Evolutionary conservation across 108 stramenopile species (phyloP).

Genomic region (Cyclostephanos invisitatus): DNA sequence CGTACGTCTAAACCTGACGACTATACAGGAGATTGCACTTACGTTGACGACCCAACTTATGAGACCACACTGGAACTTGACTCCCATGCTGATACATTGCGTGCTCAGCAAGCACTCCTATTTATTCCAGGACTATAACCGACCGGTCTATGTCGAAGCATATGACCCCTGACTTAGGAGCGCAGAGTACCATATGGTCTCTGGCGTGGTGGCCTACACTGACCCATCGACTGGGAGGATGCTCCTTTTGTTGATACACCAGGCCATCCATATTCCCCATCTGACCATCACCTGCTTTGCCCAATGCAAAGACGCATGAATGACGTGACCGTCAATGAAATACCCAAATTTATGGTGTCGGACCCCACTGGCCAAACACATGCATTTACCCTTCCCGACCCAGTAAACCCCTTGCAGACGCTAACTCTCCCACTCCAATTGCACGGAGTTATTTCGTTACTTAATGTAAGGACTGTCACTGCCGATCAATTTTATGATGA

Average conservation of each 20-base stretch:
- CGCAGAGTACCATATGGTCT: background rate
- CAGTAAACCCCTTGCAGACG: background rate
- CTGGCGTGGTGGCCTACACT: background rate
- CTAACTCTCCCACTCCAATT: background rate
- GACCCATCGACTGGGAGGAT: constrained; percentile 1
- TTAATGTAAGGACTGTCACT: background rate
- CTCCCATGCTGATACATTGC: constrained; percentile 28
- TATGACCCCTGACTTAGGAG: background rate
- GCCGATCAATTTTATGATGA: background rate
- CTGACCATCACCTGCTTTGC: constrained; percentile 25
- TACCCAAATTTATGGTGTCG: constrained; percentile 13
- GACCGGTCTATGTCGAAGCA: constrained; percentile 1
- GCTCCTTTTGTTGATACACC: constrained; percentile 6
- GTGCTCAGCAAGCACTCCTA: background rate
- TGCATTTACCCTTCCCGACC: background rate
- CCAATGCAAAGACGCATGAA: constrained; percentile 32
- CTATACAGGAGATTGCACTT: background rate
- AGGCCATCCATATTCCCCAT: constrained; percentile 14
- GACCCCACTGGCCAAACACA: constrained; percentile 17
- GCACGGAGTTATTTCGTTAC: background rate
- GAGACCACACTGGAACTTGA: constrained; percentile 27
- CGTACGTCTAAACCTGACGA: no score
- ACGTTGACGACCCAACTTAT: background rate
- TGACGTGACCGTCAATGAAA: constrained; percentile 16
- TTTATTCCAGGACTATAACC: background rate